Evolutionary conservation across 192 early-diverging fungal genomes (phyloP), one percentile per base, ranked within the genome.

Genomic region (Gryganskiella cystojenkinii): DNA sequence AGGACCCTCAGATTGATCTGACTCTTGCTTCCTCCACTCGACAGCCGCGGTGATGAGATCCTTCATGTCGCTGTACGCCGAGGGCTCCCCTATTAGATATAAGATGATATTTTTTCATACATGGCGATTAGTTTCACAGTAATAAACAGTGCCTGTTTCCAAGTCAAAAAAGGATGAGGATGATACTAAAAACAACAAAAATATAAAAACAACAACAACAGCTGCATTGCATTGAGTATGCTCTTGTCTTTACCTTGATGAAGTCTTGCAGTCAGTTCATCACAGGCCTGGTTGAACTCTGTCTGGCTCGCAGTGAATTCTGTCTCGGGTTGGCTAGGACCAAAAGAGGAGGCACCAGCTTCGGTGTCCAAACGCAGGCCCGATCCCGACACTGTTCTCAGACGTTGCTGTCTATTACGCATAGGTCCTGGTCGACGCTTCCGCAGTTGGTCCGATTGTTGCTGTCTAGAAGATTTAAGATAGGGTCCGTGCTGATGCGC

Each of bases 201-300:
- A n/a, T n/a, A n/a, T n/a, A n/a, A n/a, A n/a, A n/a, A n/a, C n/a
- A n/a, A n/a, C 5, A 37, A 56, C 40, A 40, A 9, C 20, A 40
- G 14, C 14, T 28, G 33, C 24, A 2, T n/a, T n/a, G n/a, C n/a
- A n/a, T n/a, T n/a, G n/a, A n/a, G n/a, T n/a, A n/a, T n/a, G n/a
- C n/a, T n/a, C n/a, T n/a, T n/a, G n/a, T n/a, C n/a, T n/a, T n/a
- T 69, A 78, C 74, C 67, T 30, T 78, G 74, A 30, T 59, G 66
- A 35, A 78, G 49, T 31, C 43, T 50, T 4, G 34, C 60, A 2
- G 74, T 64, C 11, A 78, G 35, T 24, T 69, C 74, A 10, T 69
- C 55, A 19, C 66, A 78, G 17, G 55, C 52, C 42, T 52, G 49
- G 3, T 42, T 44, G 15, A 78, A 78, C 2, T 44, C 35, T 15